Base-by-base conservation (phyloP, 331 rosid genomes). In the Rhamnella rubrinervis region DNA sequence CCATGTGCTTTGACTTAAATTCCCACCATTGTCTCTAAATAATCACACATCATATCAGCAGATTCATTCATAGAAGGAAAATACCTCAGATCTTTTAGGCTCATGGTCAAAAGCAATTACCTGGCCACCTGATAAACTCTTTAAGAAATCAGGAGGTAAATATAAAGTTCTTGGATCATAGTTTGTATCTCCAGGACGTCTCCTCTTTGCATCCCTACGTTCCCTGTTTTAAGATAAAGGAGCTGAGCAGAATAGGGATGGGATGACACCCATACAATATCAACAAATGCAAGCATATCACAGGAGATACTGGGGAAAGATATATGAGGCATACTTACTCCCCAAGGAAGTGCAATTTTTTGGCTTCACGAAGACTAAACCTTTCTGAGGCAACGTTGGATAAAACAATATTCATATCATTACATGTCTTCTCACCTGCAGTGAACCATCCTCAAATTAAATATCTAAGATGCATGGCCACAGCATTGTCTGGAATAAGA, bases 1-100 rank as follows among this genome's bases (percentile, higher is more conserved):
- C 97, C 97, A 95, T 87, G 71, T 91, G 96, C 76, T 87, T 86
- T 51, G 99, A 86, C 92, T 95, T 95, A 84, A 95, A 95, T 65
- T 91, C 99, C 99, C 97, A 91, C 99, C 99, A 95, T 83, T 95
- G 97, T 75, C 81, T 95, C 99, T 95, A 83, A 56, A 82, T 44
- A 62, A 18, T 51, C 73, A 53, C 66, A 53, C 7, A 75, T n/a
- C 7, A 75, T n/a, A 52, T 31, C 39, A 70, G 63, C 57, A 63
- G n/a, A 77, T 82, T 67, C 81, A 79, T 61, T 56, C 19, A 62
- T 59, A 71, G 41, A 62, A 44, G 58, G 56, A 19, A 44, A 53
- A 28, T 3, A 8, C 56, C 55, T 65, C 56, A 66, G 63, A 78
- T 31, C 37, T 37, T 37, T 18, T 61, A 55, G 46, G 63, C 19